phyloP scores from a whole-genome alignment of 306 rosid species.

The Fragaria iinumae region DNA sequence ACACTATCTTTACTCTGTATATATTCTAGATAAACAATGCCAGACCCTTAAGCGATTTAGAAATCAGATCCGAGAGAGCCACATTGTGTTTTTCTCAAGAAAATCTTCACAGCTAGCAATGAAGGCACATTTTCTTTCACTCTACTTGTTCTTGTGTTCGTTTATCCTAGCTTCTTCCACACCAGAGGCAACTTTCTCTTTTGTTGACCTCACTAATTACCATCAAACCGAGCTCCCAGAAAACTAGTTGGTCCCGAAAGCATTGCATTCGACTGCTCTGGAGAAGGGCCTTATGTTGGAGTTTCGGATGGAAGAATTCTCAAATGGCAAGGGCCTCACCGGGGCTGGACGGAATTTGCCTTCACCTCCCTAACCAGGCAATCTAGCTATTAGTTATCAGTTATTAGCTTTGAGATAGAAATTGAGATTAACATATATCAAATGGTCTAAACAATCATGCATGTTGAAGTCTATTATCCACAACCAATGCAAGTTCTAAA shows the following conservation, averaged over 20 bases:
- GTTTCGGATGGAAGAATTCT: constrained; percentile 63
- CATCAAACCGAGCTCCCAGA: constrained; percentile 31
- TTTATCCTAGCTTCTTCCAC: neutral
- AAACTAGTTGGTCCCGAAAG: constrained; percentile 30
- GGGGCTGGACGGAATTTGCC: constrained; percentile 49
- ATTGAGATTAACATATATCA: no score
- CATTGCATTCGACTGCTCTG: constrained; percentile 46
- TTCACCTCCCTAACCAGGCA: constrained; percentile 47
- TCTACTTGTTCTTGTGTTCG: neutral
- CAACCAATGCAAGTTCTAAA: no score
- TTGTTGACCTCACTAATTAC: constrained; percentile 21
- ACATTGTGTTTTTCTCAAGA: no score
- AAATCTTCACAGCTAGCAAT: no score
- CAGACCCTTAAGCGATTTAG: no score
- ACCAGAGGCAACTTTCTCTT: neutral
- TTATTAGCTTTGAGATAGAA: no score
- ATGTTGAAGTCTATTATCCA: no score
- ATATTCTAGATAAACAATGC: no score
- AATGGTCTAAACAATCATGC: no score
- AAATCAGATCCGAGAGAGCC: no score
- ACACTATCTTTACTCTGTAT: no score
- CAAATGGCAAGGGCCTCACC: constrained; percentile 37
- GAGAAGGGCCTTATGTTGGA: constrained; percentile 51
- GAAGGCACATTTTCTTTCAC: neutral
- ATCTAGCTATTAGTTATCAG: neutral